Evolutionary conservation across 352 stramenopile species (phyloP), one percentile per base, ranked within the genome.

Genomic region (Thalassiosira mediterranea): DNA sequence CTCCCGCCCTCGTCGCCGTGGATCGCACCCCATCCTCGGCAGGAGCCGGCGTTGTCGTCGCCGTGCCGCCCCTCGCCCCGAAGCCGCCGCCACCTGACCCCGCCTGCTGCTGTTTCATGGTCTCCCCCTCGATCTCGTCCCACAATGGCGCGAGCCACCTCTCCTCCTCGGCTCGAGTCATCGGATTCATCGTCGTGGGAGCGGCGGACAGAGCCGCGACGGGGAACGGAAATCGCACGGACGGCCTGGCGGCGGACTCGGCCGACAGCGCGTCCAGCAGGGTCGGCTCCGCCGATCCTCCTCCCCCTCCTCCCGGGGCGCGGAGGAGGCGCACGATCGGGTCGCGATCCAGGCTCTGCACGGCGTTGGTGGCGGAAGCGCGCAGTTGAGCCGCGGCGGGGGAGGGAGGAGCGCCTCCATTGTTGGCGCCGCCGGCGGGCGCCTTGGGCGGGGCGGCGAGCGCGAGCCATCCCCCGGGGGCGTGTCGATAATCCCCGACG

Each of bases 261-360:
- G 76, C 79, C 0, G 71, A 79, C 26, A 90, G 73, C 21, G 83
- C 76, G 70, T 89, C 76, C 38, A 91, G 65, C 8, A 92, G 52
- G 40, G 82, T 89, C n/a, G 77, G 60, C 34, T 32, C 23, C 10
- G 28, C 42, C 15, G 13, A 46, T 3, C 34, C 34, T 29, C 42
- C 21, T 31, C 44, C 8, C 29, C 44, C 17, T 34, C 23, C 49
- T n/a, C 52, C 15, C 0, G 56, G 52, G 17, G 65, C 74, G 21
- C 75, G 62, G 1, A 92, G 53, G 11, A 92, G 59, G 29, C 86
- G 71, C 7, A 90, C 72, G 21, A 92, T 80, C 8, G 86, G 83
- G 83, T 91, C 86, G 4, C 54, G 46, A 17, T 79, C 62, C 31
- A 57, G 3, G 28, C 28, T 58, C 40, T 29, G 11, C 52, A 48